phyloP scores from a whole-genome alignment of 2,329 filamentous ascomycete genomes.

The Calonectria pauciramosa region DNA sequence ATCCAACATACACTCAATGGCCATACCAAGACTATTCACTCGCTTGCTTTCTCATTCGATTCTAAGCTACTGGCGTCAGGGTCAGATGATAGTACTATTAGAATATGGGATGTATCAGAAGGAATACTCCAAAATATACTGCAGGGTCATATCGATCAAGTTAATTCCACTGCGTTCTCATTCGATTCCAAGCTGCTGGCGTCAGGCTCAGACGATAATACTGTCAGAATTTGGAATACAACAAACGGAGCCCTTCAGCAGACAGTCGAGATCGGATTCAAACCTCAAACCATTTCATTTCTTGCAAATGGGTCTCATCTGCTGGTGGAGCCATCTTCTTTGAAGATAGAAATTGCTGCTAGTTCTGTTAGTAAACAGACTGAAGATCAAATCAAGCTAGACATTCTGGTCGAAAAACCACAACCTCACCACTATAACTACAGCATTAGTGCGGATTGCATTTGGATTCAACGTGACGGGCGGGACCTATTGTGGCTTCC shows the following conservation, averaged over 20 bases:
- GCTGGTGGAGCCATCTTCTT: neutral
- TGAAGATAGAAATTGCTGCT: neutral
- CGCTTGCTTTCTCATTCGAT: neutral
- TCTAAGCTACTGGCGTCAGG: neutral
- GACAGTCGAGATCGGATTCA: neutral
- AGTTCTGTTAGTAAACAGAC: neutral
- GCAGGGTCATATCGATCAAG: too few species aligned
- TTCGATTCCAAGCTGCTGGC: too few species aligned
- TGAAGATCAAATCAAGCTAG: too few species aligned
- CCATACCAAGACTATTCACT: neutral
- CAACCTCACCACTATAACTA: too few species aligned
- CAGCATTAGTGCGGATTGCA: too few species aligned
- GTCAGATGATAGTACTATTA: too few species aligned
- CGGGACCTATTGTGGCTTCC: neutral
- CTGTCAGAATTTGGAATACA: neutral
- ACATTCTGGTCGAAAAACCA: too few species aligned
- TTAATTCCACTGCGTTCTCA: too few species aligned
- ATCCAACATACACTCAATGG: neutral
- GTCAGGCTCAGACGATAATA: too few species aligned
- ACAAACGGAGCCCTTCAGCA: neutral
- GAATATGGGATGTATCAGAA: too few species aligned
- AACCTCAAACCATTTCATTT: neutral
- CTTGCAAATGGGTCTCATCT: neutral
- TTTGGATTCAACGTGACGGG: neutral
- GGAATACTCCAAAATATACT: too few species aligned